These are phyloP conservation scores for Escallonia rubra DNA, from an alignment of 129 eudicot genomes.

Conservation along the genomic window DNA sequence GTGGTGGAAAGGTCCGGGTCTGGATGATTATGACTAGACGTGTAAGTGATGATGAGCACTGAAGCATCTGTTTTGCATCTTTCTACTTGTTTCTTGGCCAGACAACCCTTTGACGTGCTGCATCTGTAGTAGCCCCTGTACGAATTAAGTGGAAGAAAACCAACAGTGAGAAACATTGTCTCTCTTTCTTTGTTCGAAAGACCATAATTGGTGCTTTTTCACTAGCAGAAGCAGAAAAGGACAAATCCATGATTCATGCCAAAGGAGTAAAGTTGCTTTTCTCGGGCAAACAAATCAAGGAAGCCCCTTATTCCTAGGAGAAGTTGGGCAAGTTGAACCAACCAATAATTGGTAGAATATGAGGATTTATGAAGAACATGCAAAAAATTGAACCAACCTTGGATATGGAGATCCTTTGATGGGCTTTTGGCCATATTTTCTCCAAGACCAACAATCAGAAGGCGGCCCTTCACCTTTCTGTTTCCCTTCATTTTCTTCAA, in stretches of 20 bases:
- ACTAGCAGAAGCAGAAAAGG: slow-evolving; percentile 24
- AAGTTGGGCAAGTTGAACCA: slow-evolving; percentile 12
- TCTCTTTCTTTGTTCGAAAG: neutral
- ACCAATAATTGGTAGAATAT: neutral
- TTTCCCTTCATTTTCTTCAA: slow-evolving; percentile 44
- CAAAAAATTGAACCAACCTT: slow-evolving; percentile 28
- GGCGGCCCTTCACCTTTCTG: slow-evolving; percentile 60
- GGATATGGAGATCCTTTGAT: slow-evolving; percentile 86
- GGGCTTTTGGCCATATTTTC: slow-evolving; percentile 97
- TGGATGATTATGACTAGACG: slow-evolving; percentile 77
- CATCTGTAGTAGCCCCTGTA: slow-evolving; percentile 93
- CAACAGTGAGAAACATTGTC: neutral
- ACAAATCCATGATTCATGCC: slow-evolving; percentile 14
- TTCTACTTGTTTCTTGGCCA: slow-evolving; percentile 91
- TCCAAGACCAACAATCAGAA: slow-evolving; percentile 96
- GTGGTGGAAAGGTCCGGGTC: slow-evolving; percentile 19
- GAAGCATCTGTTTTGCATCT: slow-evolving; percentile 78
- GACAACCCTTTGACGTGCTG: slow-evolving; percentile 88
- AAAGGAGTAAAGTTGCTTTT: slow-evolving; percentile 10
- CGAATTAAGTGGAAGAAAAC: slow-evolving; percentile 5
- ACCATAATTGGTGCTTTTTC: slow-evolving; percentile 7
- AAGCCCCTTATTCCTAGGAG: neutral
- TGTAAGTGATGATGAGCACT: slow-evolving; percentile 71
- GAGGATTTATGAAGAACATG: neutral
- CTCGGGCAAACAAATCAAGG: slow-evolving; percentile 4